phyloP scores from a whole-genome alignment of 1,139 yeast genomes.

The Yamadazyma friedrichii region DNA sequence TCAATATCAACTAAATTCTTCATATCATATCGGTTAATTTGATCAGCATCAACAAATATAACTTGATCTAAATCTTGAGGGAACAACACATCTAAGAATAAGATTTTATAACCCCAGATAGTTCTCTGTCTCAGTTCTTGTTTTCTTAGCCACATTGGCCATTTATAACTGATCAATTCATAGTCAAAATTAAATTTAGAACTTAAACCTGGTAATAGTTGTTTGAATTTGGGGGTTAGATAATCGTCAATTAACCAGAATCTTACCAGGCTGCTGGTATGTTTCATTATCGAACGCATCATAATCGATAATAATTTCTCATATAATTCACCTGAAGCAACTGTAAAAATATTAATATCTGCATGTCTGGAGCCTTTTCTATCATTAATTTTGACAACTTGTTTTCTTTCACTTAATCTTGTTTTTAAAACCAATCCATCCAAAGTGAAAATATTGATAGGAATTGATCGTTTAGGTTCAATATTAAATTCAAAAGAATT shows the following conservation, averaged over 20 bases:
- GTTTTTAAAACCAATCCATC: conserved; percentile 51
- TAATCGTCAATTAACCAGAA: conserved; percentile 88
- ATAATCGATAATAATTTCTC: conserved; percentile 73
- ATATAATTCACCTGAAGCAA: conserved; percentile 77
- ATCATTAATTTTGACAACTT: neutral
- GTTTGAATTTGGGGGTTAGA: conserved; percentile 66
- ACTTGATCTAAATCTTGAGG: conserved; percentile 75
- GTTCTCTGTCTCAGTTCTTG: conserved; percentile 78
- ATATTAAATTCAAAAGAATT: conserved; percentile 28
- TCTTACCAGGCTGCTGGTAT: conserved; percentile 63
- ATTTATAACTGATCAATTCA: conserved; percentile 75
- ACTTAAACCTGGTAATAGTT: conserved; percentile 61
- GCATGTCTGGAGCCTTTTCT: conserved; percentile 34
- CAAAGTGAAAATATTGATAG: conserved; percentile 35
- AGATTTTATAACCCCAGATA: conserved; percentile 85
- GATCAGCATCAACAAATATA: conserved; percentile 86
- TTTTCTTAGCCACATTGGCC: conserved; percentile 87
- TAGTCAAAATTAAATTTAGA: conserved; percentile 58
- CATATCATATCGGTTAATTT: conserved; percentile 72
- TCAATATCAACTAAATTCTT: conserved; percentile 64
- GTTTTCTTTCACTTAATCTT: conserved; percentile 13
- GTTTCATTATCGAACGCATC: conserved; percentile 75
- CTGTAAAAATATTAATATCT: conserved; percentile 76
- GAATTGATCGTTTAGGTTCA: conserved; percentile 15
- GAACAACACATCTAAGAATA: conserved; percentile 83